These are phyloP conservation scores for Chalciporus chontae DNA, from an alignment of 768 basidiomycete species.

Conservation along the genomic window DNA sequence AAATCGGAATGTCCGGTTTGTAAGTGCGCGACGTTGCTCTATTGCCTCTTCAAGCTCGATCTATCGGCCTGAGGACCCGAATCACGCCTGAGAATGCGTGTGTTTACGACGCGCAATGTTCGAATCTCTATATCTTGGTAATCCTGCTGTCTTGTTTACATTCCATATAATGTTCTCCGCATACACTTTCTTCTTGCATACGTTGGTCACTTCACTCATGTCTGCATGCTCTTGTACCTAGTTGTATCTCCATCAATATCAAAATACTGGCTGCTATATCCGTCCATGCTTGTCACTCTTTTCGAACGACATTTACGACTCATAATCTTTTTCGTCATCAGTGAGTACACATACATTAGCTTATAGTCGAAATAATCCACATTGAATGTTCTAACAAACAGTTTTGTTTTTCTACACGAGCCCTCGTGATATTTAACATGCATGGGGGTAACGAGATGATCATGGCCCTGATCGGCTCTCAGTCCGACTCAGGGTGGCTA, in stretches of 20 bases:
- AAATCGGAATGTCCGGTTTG: constrained; percentile 52
- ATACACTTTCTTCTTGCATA: not conserved
- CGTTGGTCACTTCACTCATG: not conserved
- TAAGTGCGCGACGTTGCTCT: constrained; percentile 45
- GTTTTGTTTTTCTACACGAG: too few relatives aligned
- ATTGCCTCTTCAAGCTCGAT: constrained; percentile 55
- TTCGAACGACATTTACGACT: too few relatives aligned
- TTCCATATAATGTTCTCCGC: not conserved
- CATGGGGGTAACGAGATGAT: not conserved
- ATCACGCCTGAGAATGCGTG: not conserved
- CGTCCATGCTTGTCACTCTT: too few relatives aligned
- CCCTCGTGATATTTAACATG: too few relatives aligned
- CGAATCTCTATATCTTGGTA: not conserved
- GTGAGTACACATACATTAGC: too few relatives aligned
- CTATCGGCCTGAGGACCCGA: constrained; percentile 21
- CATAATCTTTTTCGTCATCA: too few relatives aligned
- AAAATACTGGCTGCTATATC: too few relatives aligned
- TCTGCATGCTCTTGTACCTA: not conserved
- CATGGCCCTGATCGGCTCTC: not conserved
- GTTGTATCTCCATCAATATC: not conserved
- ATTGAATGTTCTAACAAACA: too few relatives aligned
- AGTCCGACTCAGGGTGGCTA: not conserved
- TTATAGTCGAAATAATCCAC: too few relatives aligned
- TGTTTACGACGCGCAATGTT: not conserved
- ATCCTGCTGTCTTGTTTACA: not conserved